Percentiles rank a stretch among this genome's conserved stretches.
Conservation (phyloP, 1,284 basidiomycete genomes). For the Heterobasidion irregulare region DNA sequence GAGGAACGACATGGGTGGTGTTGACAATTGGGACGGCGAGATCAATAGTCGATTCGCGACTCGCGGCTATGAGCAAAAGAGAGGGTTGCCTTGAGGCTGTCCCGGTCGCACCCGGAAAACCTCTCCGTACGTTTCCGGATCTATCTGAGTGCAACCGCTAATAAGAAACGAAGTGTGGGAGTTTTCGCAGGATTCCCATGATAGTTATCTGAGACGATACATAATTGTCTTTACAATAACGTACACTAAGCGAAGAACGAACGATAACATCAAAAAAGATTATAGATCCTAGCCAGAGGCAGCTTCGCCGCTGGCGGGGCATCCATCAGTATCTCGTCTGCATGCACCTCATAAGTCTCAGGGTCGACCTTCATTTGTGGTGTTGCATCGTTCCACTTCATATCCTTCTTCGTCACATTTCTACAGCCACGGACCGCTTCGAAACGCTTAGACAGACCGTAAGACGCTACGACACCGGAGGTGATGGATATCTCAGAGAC, state of each 20-base stretch:
- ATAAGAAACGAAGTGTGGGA: no score
- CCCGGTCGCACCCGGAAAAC: no score
- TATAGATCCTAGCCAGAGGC: conserved; percentile 66
- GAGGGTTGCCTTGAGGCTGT: no score
- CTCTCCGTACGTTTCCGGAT: no score
- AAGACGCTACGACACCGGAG: conserved; percentile 55
- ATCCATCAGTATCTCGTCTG: conserved; percentile 73
- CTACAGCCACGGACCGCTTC: conserved; percentile 79
- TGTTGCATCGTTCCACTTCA: conserved; percentile 86
- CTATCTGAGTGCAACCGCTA: no score
- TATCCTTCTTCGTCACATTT: conserved; percentile 73
- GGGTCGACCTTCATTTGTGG: conserved; percentile 89
- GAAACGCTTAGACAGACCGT: conserved; percentile 68
- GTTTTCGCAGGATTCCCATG: no score
- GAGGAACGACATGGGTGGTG: no score
- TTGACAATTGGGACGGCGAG: no score
- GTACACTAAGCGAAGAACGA: background rate
- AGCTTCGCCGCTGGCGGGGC: conserved; percentile 69
- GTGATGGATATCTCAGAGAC: conserved; percentile 73
- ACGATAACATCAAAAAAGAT: conserved; percentile 48
- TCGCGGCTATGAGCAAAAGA: no score
- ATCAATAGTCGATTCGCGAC: no score
- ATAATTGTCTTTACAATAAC: background rate
- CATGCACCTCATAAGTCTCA: conserved; percentile 84
- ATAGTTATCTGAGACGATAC: background rate